Percentiles rank a stretch among this genome's conserved stretches.
These are phyloP conservation scores for Tagetes patula DNA, from an alignment of 129 eudicot species.

Conservation along the genomic window DNA sequence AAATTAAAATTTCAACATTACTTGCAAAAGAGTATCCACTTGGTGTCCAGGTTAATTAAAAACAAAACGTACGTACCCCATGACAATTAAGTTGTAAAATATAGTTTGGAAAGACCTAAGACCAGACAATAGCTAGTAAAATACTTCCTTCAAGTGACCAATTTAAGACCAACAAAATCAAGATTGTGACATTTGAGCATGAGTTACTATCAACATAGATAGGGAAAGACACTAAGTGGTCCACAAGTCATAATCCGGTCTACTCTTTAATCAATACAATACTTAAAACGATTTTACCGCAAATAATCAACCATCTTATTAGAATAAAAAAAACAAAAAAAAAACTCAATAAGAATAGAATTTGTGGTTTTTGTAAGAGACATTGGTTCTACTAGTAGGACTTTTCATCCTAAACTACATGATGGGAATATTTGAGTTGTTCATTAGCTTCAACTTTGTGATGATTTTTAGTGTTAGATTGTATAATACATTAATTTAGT, in stretches of 20 bases:
- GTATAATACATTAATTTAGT: no score
- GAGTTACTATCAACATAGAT: slow-evolving; percentile 14
- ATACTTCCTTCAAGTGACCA: background rate
- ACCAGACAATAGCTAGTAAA: background rate
- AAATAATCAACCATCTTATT: background rate
- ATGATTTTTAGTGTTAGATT: no score
- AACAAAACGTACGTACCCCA: background rate
- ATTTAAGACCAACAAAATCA: slow-evolving; percentile 13
- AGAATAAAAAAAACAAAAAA: background rate
- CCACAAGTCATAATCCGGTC: background rate
- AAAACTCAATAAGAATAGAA: no score
- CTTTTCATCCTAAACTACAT: no score
- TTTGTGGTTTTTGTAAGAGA: no score
- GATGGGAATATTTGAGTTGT: no score
- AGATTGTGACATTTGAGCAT: slow-evolving; percentile 13
- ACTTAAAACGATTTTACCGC: background rate
- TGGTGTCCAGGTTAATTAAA: background rate
- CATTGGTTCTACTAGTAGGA: no score
- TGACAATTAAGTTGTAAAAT: slow-evolving; percentile 12
- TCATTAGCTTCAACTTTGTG: no score
- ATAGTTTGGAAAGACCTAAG: slow-evolving; percentile 8
- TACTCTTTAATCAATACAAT: background rate
- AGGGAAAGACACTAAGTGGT: background rate
- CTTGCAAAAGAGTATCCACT: slow-evolving; percentile 4
- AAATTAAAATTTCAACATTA: background rate